Evolutionary conservation across 106 monocot genomes (phyloP).

Genomic region (Apostasia ramifera): DNA sequence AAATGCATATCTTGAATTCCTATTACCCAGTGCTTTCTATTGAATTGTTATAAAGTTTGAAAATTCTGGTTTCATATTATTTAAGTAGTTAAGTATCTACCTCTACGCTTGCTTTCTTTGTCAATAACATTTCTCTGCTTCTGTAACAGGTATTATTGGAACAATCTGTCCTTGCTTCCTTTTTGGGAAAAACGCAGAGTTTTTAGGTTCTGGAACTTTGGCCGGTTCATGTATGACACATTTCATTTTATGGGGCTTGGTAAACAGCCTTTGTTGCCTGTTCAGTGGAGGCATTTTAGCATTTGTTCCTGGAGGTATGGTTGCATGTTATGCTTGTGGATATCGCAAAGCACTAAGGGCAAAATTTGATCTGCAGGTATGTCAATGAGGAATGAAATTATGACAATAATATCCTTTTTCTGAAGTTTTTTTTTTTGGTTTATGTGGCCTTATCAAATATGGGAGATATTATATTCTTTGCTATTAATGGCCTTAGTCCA

Average conservation of each 20-base stretch:
- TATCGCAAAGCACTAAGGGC: constrained; percentile 54
- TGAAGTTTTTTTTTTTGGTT: not conserved
- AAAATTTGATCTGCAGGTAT: constrained; percentile 72
- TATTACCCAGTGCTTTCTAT: not conserved
- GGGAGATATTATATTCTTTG: no score
- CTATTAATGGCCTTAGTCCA: no score
- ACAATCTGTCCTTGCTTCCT: constrained; percentile 75
- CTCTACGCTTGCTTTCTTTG: not conserved
- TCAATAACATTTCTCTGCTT: constrained; percentile 6
- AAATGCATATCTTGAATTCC: not conserved
- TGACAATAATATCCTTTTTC: not conserved
- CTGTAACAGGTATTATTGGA: constrained; percentile 69
- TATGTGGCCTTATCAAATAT: not conserved
- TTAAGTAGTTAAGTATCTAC: not conserved
- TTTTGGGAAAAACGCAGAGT: constrained; percentile 92
- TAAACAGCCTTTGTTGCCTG: constrained; percentile 71
- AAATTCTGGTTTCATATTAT: not conserved
- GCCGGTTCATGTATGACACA: constrained; percentile 81
- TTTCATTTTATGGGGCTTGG: constrained; percentile 71
- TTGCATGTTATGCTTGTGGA: constrained; percentile 88
- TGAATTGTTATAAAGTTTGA: not conserved
- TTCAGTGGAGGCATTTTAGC: constrained; percentile 59
- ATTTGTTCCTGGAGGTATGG: constrained; percentile 53
- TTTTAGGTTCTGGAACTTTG: constrained; percentile 73
- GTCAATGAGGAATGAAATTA: not conserved